Percentiles rank a stretch among this genome's conserved stretches.
These are phyloP conservation scores for Rhytidiadelphus loreus DNA, from an alignment of 225 moss, liverwort and hornwort species.

Conservation along the genomic window DNA sequence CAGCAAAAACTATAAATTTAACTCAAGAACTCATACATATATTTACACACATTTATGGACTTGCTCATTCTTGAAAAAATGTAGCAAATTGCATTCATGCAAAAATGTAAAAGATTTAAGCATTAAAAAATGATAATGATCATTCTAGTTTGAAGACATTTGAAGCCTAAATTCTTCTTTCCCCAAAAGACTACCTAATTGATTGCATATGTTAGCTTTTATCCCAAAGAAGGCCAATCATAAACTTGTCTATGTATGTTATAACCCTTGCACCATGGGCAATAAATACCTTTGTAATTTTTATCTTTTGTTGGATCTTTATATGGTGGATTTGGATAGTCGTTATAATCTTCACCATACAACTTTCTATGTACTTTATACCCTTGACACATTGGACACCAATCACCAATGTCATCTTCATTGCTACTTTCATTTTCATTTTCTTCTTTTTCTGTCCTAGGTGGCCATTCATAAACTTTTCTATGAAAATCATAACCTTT, in stretches of 20 bases:
- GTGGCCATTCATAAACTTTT: neutral
- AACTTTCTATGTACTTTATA: neutral
- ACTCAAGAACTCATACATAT: neutral
- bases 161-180: too few species aligned
- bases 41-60: accelerated
- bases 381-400: neutral
- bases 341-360: neutral
- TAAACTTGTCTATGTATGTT: neutral
- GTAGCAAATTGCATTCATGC: neutral
- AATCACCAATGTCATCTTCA: neutral
- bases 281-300: neutral
- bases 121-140: neutral
- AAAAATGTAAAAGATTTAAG: neutral
- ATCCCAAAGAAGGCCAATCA: neutral
- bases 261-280: neutral
- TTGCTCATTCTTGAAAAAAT: neutral
- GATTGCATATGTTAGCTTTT: neutral
- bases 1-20: neutral
- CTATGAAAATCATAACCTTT: neutral
- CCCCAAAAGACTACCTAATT: neutral
- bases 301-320: neutral
- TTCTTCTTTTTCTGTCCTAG: neutral
- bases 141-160: neutral
- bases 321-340: neutral
- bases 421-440: neutral